phyloP scores from a whole-genome alignment of 306 rosid genomes.

The Lotus japonicus region DNA sequence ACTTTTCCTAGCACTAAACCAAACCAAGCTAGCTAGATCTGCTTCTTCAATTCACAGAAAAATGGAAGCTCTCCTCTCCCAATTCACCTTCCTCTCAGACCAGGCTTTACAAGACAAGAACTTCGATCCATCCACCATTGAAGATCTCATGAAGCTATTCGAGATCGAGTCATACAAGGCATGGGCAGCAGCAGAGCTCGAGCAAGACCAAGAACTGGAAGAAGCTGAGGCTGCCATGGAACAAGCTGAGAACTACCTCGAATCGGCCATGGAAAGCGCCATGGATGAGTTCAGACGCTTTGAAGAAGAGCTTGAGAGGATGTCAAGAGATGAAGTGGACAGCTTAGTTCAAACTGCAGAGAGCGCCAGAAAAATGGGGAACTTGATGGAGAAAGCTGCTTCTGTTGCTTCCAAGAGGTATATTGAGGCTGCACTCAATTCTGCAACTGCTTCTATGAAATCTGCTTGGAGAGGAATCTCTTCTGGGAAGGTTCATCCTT shows the following conservation, averaged over 20 bases:
- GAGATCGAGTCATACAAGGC: constrained; percentile 93
- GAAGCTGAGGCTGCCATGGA: constrained; percentile 52
- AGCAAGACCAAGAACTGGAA: constrained; percentile 42
- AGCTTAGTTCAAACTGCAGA: constrained; percentile 51
- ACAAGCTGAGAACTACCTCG: constrained; percentile 63
- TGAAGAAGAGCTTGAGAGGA: constrained; percentile 59
- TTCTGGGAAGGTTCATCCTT: constrained; percentile 80
- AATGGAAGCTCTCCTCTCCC: constrained; percentile 74
- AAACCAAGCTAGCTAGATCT: constrained; percentile 16
- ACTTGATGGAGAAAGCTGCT: constrained; percentile 64
- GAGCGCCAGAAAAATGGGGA: constrained; percentile 65
- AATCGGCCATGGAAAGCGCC: constrained; percentile 76
- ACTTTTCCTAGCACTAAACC: neutral
- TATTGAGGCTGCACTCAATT: constrained; percentile 61
- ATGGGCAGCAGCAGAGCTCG: constrained; percentile 79
- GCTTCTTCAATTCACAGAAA: neutral
- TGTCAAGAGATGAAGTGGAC: constrained; percentile 38
- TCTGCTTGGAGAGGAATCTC: constrained; percentile 85
- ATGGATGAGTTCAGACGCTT: constrained; percentile 81
- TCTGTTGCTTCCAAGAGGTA: constrained; percentile 66
- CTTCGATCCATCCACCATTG: constrained; percentile 74
- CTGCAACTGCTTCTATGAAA: constrained; percentile 87
- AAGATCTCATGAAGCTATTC: constrained; percentile 75
- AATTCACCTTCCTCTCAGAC: constrained; percentile 66
- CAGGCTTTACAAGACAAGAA: constrained; percentile 64